phyloP scores from a whole-genome alignment of 306 rosid species.

The Canavalia ensiformis region DNA sequence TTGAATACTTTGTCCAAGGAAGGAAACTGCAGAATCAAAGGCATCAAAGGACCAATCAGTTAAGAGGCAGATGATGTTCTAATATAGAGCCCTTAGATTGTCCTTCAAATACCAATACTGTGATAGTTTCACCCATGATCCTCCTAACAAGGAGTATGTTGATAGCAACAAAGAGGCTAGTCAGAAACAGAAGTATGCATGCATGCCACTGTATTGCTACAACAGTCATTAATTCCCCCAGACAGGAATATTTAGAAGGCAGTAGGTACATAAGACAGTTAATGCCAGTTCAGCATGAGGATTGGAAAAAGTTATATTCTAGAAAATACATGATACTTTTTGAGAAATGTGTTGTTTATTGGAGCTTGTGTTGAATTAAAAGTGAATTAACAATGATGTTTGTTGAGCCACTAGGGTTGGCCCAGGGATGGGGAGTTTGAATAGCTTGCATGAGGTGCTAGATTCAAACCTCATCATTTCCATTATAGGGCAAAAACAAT shows the following conservation, averaged over 20 bases:
- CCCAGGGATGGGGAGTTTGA: too few species aligned
- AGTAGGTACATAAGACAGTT: not conserved
- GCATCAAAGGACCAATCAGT: not conserved
- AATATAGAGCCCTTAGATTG: not conserved
- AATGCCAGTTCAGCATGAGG: not conserved
- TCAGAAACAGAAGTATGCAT: not conserved
- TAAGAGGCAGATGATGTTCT: not conserved
- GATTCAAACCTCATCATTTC: too few species aligned
- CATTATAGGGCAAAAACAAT: too few species aligned
- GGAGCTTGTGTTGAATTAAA: conserved; percentile 18
- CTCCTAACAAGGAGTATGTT: not conserved
- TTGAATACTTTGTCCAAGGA: not conserved
- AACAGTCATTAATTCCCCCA: not conserved
- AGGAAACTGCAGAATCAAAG: not conserved
- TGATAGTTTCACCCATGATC: conserved; percentile 3
- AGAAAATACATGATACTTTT: conserved; percentile 30
- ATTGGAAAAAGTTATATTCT: conserved; percentile 1
- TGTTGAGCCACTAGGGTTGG: not conserved
- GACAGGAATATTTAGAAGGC: conserved; percentile 9
- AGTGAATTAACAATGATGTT: conserved; percentile 6
- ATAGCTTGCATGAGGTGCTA: too few species aligned
- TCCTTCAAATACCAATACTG: not conserved
- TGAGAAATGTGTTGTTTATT: not conserved
- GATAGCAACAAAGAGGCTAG: not conserved
- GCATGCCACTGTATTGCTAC: conserved; percentile 9